These are phyloP conservation scores for Pestalotiopsis sp. DNA, from an alignment of 2,329 filamentous ascomycete genomes.

Conservation along the genomic window DNA sequence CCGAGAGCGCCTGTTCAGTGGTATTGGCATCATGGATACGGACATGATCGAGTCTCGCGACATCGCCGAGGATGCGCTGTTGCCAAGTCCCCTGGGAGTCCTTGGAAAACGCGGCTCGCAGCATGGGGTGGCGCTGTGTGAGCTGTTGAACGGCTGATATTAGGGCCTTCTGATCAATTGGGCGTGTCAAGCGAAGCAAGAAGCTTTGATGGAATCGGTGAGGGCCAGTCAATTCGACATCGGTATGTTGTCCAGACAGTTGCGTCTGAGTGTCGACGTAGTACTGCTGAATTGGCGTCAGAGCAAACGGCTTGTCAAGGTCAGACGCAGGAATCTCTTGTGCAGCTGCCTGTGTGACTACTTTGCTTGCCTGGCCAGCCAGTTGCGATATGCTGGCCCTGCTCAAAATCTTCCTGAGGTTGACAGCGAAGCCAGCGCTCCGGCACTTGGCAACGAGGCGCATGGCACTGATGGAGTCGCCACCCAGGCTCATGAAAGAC, in stretches of 20 bases:
- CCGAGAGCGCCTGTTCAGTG: not conserved
- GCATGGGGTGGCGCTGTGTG: constrained; percentile 22
- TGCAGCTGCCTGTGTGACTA: not conserved
- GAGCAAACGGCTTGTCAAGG: not conserved
- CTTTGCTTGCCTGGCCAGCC: not conserved
- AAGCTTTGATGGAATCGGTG: constrained; percentile 6
- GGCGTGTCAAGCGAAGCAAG: not conserved
- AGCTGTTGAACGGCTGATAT: not conserved
- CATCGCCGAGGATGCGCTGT: not conserved
- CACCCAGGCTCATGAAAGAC: constrained; percentile 20
- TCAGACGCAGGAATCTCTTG: not conserved
- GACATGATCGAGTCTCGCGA: not conserved
- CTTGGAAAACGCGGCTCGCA: constrained; percentile 32
- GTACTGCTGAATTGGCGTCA: constrained; percentile 6
- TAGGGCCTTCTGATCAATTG: not conserved
- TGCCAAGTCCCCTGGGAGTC: not conserved
- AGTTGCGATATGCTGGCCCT: constrained; percentile 2
- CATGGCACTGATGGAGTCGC: constrained; percentile 24
- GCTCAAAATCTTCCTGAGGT: constrained; percentile 6
- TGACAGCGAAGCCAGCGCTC: not conserved
- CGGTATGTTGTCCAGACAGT: not conserved
- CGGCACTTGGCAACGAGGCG: constrained; percentile 16
- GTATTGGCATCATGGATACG: not conserved
- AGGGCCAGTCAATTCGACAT: not conserved
- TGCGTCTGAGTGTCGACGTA: not conserved